Base-by-base conservation (phyloP, 192 early-diverging fungal species). In the Rhizophagus prolifer region DNA sequence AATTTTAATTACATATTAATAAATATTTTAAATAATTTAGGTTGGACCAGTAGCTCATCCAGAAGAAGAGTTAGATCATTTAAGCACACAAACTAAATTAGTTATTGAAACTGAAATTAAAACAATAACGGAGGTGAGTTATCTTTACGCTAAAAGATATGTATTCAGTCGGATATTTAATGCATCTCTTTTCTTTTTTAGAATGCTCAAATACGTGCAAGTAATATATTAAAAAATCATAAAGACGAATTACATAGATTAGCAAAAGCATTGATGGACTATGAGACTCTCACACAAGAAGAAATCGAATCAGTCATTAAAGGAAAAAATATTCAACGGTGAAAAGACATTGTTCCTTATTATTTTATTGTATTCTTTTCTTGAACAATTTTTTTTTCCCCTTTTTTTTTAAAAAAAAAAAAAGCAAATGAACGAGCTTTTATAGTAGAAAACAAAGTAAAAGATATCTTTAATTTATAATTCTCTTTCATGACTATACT, bases 191-290 rank as follows among this genome's bases (percentile, higher is more conserved):
- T 23, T n/a, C n/a, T n/a, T 81, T 34, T 69, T 46, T 64, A 92
- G 85, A 76, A 62, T 8, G 88, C 94, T 12, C 91, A 95, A 78
- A 60, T 72, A 13, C 86, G 97, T 14, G 96, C 94, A 14, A 86
- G 83, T 59, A 76, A 85, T 6, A 76, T 98, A 66, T 85, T 99
- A 12, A 90, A 86, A 30, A 85, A 85, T 2, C 92, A 95, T 70
- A 90, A 91, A 72, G 91, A 93, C 65, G 96, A 98, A 83, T 86
- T 98, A 25, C 93, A 98, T 81, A 88, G 92, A 26, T 82, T 99
- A 50, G 97, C 97, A 26, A 84, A 90, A 73, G 95, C 96, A n/a
- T 87, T 99, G 67, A 88, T 99, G 12, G 95, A 97, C 77, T 92
- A 94, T 79, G 98, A 99, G 84, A 99, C 98, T 6, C 85, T 99